Evolutionary conservation across 2,329 filamentous ascomycete species (phyloP).

Genomic region (Talaromyces sp.): DNA sequence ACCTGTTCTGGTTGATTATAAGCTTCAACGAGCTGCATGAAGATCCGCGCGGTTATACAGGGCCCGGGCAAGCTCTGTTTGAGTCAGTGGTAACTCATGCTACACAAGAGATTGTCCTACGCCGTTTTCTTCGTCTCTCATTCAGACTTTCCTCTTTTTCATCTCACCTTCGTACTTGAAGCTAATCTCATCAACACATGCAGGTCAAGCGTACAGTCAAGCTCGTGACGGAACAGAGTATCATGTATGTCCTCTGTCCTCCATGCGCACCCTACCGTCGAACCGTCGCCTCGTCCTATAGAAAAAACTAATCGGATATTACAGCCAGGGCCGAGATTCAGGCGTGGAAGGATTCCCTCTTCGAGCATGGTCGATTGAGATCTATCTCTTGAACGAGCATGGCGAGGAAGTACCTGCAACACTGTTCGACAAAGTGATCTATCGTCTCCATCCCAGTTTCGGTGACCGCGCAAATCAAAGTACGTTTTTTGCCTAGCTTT

Average conservation of each 20-base stretch:
- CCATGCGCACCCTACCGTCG: background rate
- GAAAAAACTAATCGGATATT: background rate
- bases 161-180: background rate
- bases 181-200: slow-evolving; percentile 9
- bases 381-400: slow-evolving; percentile 79
- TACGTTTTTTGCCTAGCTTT: slow-evolving; percentile 47
- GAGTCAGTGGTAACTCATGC: background rate
- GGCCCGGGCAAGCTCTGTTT: background rate
- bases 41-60: background rate
- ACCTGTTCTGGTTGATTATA: background rate
- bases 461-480: slow-evolving; percentile 75
- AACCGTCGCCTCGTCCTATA: background rate
- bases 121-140: background rate
- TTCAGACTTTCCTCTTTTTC: background rate
- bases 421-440: slow-evolving; percentile 88
- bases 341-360: slow-evolving; percentile 86
- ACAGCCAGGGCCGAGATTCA: slow-evolving; percentile 69
- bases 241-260: slow-evolving; percentile 64
- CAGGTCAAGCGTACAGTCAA: slow-evolving; percentile 82
- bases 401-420: slow-evolving; percentile 79
- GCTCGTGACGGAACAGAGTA: slow-evolving; percentile 86
- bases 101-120: slow-evolving; percentile 2
- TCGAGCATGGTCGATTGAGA: slow-evolving; percentile 84
- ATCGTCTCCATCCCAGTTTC: slow-evolving; percentile 92
- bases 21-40: slow-evolving; percentile 3